Base-by-base conservation (phyloP, 2,329 filamentous ascomycete species). In the Alternaria sp. region DNA sequence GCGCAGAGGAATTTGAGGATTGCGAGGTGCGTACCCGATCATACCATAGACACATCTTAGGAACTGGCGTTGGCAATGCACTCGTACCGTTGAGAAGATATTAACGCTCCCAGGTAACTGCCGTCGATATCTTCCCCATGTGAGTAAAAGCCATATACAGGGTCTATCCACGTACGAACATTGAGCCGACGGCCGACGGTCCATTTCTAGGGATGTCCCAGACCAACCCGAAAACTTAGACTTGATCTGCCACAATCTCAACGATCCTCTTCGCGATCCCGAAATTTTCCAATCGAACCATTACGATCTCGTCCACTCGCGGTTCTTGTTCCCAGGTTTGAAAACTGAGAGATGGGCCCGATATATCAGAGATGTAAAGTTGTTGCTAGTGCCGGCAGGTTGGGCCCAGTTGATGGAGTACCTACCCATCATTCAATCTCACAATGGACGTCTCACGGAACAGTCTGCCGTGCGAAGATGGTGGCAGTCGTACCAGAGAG, bases 341-440 rank as follows among this genome's bases (percentile, higher is more conserved):
- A 84, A 93, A 70, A 80, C 82, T 56, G 80, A 83, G 61, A 85
- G 92, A 74, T 97, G 93, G 93, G 78, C 80, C 54, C 83, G 83
- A 31, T 97, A 96, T 76, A 77, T 96, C 63, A 81, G 83, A 66
- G 93, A 97, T 67, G 90, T 96, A 60, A 85, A 86, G 65, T 83
- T 86, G 23, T 84, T 92, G 9, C 80, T 93, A 62, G 89, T 86
- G 50, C 89, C 88, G 5, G 90, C 88, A 2, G 93, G 93, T 1
- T 97, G 92, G 92, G 85, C 90, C 58, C 92, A 97, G 72, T 88
- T 96, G 84, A 86, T 91, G n/a, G 93, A 97, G 72, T 85, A 93
- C 68, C 92, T 96, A 71, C 89, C 89, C 75, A 92, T 92, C 64
- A 88, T 91, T 26, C 93, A 96, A 75, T 96, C 92, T 0, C 88